A percentile compares a stretch with the other conserved stretches of the same genome.
Conservation (phyloP, 1,139 yeast species). For the Hanseniaspora sp. region DNA sequence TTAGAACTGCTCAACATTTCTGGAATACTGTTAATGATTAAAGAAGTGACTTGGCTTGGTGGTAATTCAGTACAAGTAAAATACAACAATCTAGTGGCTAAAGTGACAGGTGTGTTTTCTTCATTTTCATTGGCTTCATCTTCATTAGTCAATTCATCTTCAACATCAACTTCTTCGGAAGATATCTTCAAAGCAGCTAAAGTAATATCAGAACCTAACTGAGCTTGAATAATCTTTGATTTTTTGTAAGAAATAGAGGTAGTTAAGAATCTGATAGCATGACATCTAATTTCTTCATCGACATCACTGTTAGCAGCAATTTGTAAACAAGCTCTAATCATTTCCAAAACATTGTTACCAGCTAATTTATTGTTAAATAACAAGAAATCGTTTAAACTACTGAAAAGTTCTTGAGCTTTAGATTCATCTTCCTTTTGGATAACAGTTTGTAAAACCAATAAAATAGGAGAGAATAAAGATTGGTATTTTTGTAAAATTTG, state of each 20-base stretch:
- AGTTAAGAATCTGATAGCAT: constrained; percentile 75
- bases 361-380: constrained; percentile 65
- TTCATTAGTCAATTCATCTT: constrained; percentile 61
- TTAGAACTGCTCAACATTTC: constrained; percentile 53
- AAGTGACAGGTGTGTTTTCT: constrained; percentile 67
- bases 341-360: constrained; percentile 61
- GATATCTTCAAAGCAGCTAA: constrained; percentile 66
- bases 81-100: constrained; percentile 73
- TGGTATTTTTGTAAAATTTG: constrained; percentile 50
- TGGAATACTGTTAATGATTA: constrained; percentile 62
- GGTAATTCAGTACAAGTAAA: constrained; percentile 75
- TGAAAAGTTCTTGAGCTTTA: constrained; percentile 66
- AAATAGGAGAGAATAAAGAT: constrained; percentile 65
- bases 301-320: constrained; percentile 55
- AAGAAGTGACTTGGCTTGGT: constrained; percentile 79
- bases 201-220: constrained; percentile 73
- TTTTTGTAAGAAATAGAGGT: constrained; percentile 65
- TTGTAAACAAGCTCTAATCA: constrained; percentile 65
- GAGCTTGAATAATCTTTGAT: constrained; percentile 49
- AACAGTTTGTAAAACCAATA: constrained; percentile 67
- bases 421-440: constrained; percentile 61
- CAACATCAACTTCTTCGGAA: constrained; percentile 66
- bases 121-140: constrained; percentile 88
- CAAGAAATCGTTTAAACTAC: constrained; percentile 71
- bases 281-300: constrained; percentile 73